A percentile compares a stretch with the other conserved stretches of the same genome.
These are phyloP conservation scores for Cucurbita argyrosperma DNA, from an alignment of 306 rosid species.

Conservation along the genomic window DNA sequence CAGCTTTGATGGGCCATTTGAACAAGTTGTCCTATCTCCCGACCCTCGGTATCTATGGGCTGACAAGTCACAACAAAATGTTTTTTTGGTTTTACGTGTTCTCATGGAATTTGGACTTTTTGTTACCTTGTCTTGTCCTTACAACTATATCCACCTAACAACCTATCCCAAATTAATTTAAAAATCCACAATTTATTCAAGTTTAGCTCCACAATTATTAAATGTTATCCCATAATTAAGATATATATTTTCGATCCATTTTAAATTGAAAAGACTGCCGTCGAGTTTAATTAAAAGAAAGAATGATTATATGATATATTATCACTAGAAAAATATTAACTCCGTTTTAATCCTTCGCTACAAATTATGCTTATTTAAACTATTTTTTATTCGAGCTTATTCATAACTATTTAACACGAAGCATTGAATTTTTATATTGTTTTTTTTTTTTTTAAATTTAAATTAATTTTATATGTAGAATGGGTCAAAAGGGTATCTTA, in stretches of 20 bases:
- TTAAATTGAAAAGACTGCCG: too few relatives aligned
- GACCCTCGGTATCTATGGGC: not conserved
- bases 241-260: too few relatives aligned
- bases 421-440: too few relatives aligned
- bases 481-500: not conserved
- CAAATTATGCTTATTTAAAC: not conserved
- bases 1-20: not conserved
- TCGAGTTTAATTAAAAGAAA: too few relatives aligned
- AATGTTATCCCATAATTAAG: too few relatives aligned
- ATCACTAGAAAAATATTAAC: too few relatives aligned
- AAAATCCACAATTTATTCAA: not conserved
- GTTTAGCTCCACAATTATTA: too few relatives aligned
- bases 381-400: not conserved
- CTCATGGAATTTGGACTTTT: not conserved
- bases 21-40: not conserved
- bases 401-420: not conserved
- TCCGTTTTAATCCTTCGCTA: too few relatives aligned
- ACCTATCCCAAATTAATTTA: not conserved
- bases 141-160: not conserved
- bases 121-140: not conserved
- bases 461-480: not conserved
- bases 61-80: not conserved
- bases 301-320: too few relatives aligned
- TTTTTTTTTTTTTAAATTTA: too few relatives aligned
- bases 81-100: not conserved